Evolutionary conservation across 1,284 basidiomycete species (phyloP).

Genomic region (Leccinum variabile): DNA sequence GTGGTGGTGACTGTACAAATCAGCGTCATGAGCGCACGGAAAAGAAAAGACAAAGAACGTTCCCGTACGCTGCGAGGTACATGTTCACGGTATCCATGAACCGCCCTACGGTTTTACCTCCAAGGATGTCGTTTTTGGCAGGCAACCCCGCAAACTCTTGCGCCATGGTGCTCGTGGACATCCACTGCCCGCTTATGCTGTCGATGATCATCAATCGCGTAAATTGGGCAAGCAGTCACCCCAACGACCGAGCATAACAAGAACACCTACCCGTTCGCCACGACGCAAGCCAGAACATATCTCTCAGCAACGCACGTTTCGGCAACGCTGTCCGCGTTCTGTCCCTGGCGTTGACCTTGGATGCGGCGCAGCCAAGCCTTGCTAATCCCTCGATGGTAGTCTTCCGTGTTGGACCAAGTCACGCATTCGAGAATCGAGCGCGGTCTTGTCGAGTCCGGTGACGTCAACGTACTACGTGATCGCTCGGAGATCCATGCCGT

Average conservation of each 20-base stretch:
- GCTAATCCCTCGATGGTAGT: conserved; percentile 67
- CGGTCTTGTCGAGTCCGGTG: conserved; percentile 1
- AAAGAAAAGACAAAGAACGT: background rate
- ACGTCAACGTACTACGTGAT: background rate
- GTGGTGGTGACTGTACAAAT: conserved; percentile 58
- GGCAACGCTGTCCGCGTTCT: conserved; percentile 40
- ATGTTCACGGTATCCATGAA: conserved; percentile 52
- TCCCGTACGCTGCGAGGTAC: conserved; percentile 60
- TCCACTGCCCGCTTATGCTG: conserved; percentile 67
- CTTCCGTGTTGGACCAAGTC: conserved; percentile 65
- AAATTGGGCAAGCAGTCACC: too few species aligned
- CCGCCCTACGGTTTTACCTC: conserved; percentile 21
- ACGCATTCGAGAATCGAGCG: conserved; percentile 38
- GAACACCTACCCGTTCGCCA: conserved; percentile 59
- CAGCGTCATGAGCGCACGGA: conserved; percentile 8
- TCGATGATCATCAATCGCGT: background rate
- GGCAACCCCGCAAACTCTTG: conserved; percentile 60
- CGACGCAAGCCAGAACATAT: conserved; percentile 65
- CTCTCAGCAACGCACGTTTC: conserved; percentile 54
- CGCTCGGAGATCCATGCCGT: conserved; percentile 48
- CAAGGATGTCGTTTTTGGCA: conserved; percentile 8
- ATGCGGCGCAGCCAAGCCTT: conserved; percentile 56
- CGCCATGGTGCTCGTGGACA: conserved; percentile 61
- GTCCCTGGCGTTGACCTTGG: conserved; percentile 31
- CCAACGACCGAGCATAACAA: background rate